phyloP scores from a whole-genome alignment of 352 stramenopile species.

The Phytophthora cactorum region DNA sequence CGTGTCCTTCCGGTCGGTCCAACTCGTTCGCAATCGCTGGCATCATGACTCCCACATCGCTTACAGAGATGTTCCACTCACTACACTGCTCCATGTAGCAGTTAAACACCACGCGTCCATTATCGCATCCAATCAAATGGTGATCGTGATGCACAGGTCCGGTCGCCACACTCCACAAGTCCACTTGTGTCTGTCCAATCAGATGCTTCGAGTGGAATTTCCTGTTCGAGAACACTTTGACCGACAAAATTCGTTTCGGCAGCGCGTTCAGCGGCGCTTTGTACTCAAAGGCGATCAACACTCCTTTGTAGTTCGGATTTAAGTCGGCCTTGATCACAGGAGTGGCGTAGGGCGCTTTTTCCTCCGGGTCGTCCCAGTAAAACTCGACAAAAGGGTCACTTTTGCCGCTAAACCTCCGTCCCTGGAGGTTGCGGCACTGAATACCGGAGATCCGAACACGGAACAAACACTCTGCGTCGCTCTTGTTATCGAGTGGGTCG shows the following conservation, averaged over 20 bases:
- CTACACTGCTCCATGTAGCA: conserved; percentile 93
- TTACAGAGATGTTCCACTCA: conserved; percentile 91
- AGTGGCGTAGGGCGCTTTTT: conserved; percentile 75
- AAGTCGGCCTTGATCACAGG: conserved; percentile 87
- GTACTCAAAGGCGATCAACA: conserved; percentile 90
- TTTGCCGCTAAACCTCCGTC: conserved; percentile 81
- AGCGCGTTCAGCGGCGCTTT: conserved; percentile 66
- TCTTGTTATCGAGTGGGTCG: conserved; percentile 62
- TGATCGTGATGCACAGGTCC: conserved; percentile 90
- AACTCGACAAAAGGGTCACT: conserved; percentile 90
- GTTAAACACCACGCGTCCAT: conserved; percentile 90
- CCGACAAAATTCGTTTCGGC: conserved; percentile 59
- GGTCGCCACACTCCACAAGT: conserved; percentile 84
- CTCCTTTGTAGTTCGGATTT: conserved; percentile 90
- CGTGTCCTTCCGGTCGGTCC: conserved; percentile 87
- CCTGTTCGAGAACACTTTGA: conserved; percentile 87
- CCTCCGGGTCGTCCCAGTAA: conserved; percentile 81
- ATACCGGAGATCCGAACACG: conserved; percentile 87
- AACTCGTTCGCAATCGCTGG: conserved; percentile 87
- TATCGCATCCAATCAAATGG: conserved; percentile 85
- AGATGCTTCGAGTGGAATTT: conserved; percentile 82
- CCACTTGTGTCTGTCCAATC: conserved; percentile 78
- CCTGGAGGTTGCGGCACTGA: conserved; percentile 88
- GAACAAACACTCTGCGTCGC: conserved; percentile 80
- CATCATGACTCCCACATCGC: conserved; percentile 90